Evolutionary conservation across 148 eudicot species (phyloP).

Genomic region (Rhododendron simsii): DNA sequence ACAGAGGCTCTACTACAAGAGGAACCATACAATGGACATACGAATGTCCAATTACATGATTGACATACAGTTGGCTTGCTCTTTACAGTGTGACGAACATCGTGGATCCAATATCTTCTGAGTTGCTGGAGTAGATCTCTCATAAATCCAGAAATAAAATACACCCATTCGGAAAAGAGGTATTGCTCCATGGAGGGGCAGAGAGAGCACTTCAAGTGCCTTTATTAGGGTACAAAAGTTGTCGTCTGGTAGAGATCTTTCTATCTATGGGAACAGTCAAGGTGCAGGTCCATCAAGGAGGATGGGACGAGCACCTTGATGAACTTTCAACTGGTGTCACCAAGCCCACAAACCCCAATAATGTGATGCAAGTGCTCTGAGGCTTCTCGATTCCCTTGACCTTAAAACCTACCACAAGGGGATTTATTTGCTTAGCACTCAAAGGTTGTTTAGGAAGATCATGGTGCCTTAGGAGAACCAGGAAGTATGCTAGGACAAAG

Average conservation of each 20-base stretch:
- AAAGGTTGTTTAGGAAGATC: not conserved
- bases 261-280: not conserved
- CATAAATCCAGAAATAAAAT: not conserved
- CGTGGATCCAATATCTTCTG: not conserved
- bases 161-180: not conserved
- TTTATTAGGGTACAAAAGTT: not conserved
- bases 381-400: not conserved
- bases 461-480: not conserved
- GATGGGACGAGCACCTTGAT: not conserved
- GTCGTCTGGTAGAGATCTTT: not conserved
- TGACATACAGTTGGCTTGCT: not conserved
- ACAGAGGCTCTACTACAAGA: not conserved
- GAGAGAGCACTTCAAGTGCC: not conserved
- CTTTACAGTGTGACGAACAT: not conserved
- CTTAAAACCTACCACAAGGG: not conserved
- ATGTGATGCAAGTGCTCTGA: not conserved
- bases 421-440: not conserved
- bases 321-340: not conserved
- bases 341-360: not conserved
- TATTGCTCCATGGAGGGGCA: not conserved
- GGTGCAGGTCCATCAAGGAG: not conserved
- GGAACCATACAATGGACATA: not conserved
- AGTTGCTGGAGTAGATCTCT: not conserved
- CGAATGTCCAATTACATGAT: not conserved
- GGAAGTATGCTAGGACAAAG: not conserved